Evolutionary conservation across 768 basidiomycete genomes (phyloP), one percentile per base, ranked within the genome.

Genomic region (Naganishia vishniacii): DNA sequence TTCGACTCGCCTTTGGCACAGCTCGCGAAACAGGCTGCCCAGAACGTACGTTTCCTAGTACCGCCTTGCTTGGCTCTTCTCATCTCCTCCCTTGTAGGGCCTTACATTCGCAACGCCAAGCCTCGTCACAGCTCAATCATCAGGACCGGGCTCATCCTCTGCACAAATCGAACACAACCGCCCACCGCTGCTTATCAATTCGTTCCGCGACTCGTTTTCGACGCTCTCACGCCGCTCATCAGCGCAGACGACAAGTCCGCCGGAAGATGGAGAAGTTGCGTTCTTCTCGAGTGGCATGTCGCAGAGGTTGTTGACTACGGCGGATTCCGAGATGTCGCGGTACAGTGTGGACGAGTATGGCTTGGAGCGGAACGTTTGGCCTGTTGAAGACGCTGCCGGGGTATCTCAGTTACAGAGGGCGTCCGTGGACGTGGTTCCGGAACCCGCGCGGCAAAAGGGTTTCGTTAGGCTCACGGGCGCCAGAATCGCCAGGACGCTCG

Each of bases 1-100:
- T 56, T 56, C 53, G 53, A 56, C 16, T 56, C 53, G 32, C 53
- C 53, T 12, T 37, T 56, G 11, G 53, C 53, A n/a, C 53, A 56
- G 15, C 31, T 56, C 32, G 53, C 53, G 20, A 56, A 56, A 16
- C 53, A 56, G 53, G 53, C 53, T 26, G 53, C 53, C 9, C 53
- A 56, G 53, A 56, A 40, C 26, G 53, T 56, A 16, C 15, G 53
- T 44, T 5, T 44, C 37, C 9, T 16, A 16, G 16, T 40, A 40
- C 9, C 37, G 37, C 8, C 16, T 40, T 13, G 13, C 48, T 3
- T 1, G 8, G 3, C 18, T 9, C 31, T 51, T 16, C n/a, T n/a
- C n/a, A 4, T 1, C 28, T 23, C 1, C 18, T 25, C 34, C 29
- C 34, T 51, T 51, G 6, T 23, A 56, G 53, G 53, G 53, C 20